Base-by-base conservation (phyloP, 805 yeast species). In the Candida easanensis region DNA sequence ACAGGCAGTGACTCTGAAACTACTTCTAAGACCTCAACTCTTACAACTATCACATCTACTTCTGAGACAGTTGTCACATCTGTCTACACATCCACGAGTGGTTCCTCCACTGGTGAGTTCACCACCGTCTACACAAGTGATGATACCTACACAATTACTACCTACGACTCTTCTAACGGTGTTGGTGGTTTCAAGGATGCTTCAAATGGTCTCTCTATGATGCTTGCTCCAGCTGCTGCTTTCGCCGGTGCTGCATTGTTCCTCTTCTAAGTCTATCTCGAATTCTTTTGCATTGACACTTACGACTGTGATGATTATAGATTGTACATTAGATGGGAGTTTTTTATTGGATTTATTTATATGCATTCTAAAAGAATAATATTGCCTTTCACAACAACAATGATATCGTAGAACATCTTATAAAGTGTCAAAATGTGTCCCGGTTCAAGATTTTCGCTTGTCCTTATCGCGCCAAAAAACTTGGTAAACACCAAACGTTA, bases 61-160 rank as follows among this genome's bases (percentile, higher is more conserved):
- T 22, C 36, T 1, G 39, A 47, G 36, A 35, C 33, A 25, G 47
- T 43, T 4, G 44, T 48, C 16, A 45, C 51, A 23, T 40, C 54
- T 5, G 39, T 32, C 4, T 34, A 39, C 21, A 16, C 49, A 8
- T 44, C 7, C 39, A 51, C 51, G 2, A 34, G 42, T 33, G 54
- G 52, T 1, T 38, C 46, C n/a, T 38, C 48, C 11, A 46, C 51
- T 23, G 54, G 54, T n/a, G 43, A 14, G 1, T 27, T 19, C 30
- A 48, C 51, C 3, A 39, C 52, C 3, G 45, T 44, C 20, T 51
- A 38, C 40, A 49, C 54, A 13, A 44, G 51, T 5, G 35, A 38
- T 3, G 39, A 41, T 2, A 42, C 49, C 11, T 44, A 44, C 39
- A 46, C 52, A 2, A 20, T 47, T 35, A 41, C 42, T 16, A 46